Conservation (phyloP, 306 rosid species). For the Sicyos baderoa region DNA sequence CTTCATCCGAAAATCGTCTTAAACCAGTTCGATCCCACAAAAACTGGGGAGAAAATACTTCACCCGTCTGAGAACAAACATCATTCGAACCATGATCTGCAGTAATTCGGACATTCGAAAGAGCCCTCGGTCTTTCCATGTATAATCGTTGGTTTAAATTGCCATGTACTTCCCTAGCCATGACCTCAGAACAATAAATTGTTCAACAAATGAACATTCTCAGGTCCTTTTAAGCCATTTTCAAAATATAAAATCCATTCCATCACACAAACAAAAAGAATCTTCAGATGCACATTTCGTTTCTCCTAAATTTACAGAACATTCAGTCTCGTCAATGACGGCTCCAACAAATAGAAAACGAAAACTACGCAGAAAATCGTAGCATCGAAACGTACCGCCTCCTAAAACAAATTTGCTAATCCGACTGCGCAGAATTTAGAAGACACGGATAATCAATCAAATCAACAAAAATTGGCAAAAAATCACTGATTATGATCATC, state of each 20-base stretch:
- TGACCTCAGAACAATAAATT: constrained; percentile 21
- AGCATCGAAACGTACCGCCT: constrained; percentile 2
- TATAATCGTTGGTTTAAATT: constrained; percentile 27
- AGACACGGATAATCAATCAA: background rate
- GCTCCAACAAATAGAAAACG: background rate
- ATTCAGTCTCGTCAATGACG: background rate
- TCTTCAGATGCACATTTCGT: background rate
- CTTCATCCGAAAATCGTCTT: constrained; percentile 44
- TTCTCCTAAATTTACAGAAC: constrained; percentile 11
- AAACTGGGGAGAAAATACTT: constrained; percentile 79
- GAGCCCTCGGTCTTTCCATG: constrained; percentile 28
- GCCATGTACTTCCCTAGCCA: constrained; percentile 53
- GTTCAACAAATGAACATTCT: constrained; percentile 24
- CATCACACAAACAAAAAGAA: background rate
- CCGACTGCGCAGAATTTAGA: constrained; percentile 10
- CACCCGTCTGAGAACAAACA: constrained; percentile 71
- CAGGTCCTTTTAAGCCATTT: constrained; percentile 16
- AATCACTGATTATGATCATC: background rate
- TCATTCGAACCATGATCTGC: constrained; percentile 30
- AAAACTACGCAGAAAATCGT: background rate
- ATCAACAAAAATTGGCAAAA: background rate
- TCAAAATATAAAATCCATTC: background rate
- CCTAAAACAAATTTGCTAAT: background rate
- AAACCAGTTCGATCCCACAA: constrained; percentile 50
- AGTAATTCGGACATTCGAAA: constrained; percentile 23